These are phyloP conservation scores for Eimeria maxima DNA, from an alignment of 169 alveolate genomes.

Conservation along the genomic window DNA sequence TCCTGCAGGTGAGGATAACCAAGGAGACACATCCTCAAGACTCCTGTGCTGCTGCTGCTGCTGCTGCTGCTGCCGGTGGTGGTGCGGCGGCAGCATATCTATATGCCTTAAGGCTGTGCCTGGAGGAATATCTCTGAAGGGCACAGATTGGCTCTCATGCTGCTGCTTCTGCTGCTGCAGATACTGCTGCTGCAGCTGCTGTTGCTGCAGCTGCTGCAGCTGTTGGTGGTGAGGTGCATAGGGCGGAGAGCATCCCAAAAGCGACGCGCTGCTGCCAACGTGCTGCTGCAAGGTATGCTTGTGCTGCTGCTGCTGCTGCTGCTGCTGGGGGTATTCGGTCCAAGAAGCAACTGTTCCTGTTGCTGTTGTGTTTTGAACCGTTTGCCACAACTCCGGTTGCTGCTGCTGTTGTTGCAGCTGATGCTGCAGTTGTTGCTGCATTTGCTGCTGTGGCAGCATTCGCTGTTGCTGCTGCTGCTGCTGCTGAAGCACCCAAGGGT, in stretches of 20 bases:
- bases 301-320: background rate
- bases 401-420: background rate
- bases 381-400: background rate
- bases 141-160: no score
- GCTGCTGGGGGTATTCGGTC: constrained; percentile 5
- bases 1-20: constrained; percentile 10
- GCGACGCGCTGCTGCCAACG: constrained; percentile 12
- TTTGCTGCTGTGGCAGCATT: constrained; percentile 27
- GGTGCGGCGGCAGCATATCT: background rate
- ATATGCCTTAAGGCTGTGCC: constrained; percentile 37
- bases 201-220: constrained; percentile 43
- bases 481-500: background rate
- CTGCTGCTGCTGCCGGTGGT: constrained; percentile 14
- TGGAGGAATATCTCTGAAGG: background rate
- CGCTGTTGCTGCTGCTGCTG: constrained; percentile 34
- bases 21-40: background rate
- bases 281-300: background rate
- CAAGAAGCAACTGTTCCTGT: background rate
- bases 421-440: constrained; percentile 4
- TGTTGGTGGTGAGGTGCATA: constrained; percentile 26
- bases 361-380: no score
- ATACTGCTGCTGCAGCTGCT: no score
- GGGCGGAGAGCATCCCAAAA: background rate
- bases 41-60: constrained; percentile 2
- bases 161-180: no score